These are phyloP conservation scores for Clarireedia monteithiana DNA, from an alignment of 2,329 filamentous ascomycete species.

Conservation along the genomic window DNA sequence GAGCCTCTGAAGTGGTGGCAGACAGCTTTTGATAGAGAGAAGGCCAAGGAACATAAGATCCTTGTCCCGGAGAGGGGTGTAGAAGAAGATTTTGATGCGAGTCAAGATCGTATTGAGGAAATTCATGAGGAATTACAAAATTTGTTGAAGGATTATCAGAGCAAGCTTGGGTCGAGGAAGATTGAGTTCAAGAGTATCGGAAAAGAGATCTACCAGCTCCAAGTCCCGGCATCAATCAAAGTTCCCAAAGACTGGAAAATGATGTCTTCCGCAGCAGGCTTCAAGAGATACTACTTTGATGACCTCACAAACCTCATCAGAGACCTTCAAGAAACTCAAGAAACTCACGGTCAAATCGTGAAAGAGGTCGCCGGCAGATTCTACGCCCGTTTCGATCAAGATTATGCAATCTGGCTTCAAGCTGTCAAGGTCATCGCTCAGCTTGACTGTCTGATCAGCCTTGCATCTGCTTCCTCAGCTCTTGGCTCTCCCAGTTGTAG, in stretches of 20 bases:
- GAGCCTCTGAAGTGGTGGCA: constrained; percentile 77
- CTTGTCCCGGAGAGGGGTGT: constrained; percentile 81
- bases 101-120: constrained; percentile 65
- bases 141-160: constrained; percentile 63
- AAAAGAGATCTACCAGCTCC: constrained; percentile 95
- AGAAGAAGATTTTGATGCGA: constrained; percentile 86
- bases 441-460: constrained; percentile 87
- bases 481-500: constrained; percentile 84
- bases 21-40: constrained; percentile 77
- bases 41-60: constrained; percentile 71
- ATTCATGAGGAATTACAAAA: constrained; percentile 66
- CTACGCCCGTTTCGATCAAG: constrained; percentile 78
- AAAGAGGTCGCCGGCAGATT: constrained; percentile 80
- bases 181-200: constrained; percentile 78
- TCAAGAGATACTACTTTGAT: constrained; percentile 90
- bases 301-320: constrained; percentile 78
- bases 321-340: constrained; percentile 85
- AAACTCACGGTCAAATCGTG: constrained; percentile 84
- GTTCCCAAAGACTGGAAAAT: constrained; percentile 86
- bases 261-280: constrained; percentile 86
- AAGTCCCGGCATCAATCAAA: constrained; percentile 77
- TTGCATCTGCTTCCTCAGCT: constrained; percentile 79
- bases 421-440: constrained; percentile 88
- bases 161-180: constrained; percentile 61
- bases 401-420: constrained; percentile 78